These are phyloP conservation scores for Paulownia fortunei DNA, from an alignment of 257 asterid genomes.

Conservation along the genomic window DNA sequence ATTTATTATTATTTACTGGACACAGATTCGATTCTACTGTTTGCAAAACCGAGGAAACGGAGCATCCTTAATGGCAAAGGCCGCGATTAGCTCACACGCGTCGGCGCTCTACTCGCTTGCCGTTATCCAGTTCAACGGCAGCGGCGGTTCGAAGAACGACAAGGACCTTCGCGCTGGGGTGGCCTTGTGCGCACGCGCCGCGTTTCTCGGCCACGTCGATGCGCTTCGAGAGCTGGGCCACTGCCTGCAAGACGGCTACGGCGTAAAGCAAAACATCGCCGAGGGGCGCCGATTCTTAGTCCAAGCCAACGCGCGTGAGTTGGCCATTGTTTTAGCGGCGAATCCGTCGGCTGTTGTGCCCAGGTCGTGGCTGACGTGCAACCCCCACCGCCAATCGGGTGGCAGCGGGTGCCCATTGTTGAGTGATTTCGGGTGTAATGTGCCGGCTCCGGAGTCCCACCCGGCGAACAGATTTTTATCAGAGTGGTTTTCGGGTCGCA, in stretches of 20 bases:
- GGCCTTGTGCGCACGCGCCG: conserved; percentile 91
- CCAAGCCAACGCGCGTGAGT: conserved; percentile 98
- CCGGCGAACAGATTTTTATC: conserved; percentile 71
- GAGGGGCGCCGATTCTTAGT: conserved; percentile 90
- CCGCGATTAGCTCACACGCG: conserved; percentile 91
- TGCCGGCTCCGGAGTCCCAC: conserved; percentile 83
- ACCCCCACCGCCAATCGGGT: conserved; percentile 53
- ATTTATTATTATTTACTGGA: conserved; percentile 18
- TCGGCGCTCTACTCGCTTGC: conserved; percentile 92
- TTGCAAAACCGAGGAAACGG: conserved; percentile 84
- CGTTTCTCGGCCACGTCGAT: conserved; percentile 89
- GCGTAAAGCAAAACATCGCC: conserved; percentile 80
- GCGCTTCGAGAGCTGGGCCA: conserved; percentile 97
- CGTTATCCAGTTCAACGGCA: conserved; percentile 92
- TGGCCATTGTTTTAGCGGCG: conserved; percentile 65
- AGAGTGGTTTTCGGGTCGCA: conserved; percentile 66
- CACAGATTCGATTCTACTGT: conserved; percentile 94
- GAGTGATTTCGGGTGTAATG: conserved; percentile 93
- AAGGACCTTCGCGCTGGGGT: conserved; percentile 95
- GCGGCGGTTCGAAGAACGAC: conserved; percentile 90
- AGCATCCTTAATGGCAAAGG: conserved; percentile 91
- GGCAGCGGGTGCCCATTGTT: conserved; percentile 65
- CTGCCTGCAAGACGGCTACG: conserved; percentile 98
- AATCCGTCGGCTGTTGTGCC: conserved; percentile 61
- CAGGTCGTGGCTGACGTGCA: conserved; percentile 65